phyloP scores from a whole-genome alignment of 345 rosid genomes.

The Sisymbrium altissimum region DNA sequence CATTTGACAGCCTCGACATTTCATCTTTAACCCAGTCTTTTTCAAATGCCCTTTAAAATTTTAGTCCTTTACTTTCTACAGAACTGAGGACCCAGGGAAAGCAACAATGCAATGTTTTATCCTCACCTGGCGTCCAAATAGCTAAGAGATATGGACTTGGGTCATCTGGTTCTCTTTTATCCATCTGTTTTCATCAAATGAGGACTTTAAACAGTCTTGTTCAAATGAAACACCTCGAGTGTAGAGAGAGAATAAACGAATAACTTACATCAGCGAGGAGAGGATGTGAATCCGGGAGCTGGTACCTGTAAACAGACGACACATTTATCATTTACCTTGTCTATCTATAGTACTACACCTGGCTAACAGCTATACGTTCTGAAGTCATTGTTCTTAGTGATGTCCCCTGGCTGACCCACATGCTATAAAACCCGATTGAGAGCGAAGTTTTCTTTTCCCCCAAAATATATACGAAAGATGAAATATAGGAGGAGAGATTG shows the following conservation, averaged over 20 bases:
- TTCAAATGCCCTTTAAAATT: not conserved
- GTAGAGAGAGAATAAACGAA: not conserved
- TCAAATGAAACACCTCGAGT: not conserved
- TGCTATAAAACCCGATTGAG: not conserved
- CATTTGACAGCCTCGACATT: not conserved
- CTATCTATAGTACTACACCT: not conserved
- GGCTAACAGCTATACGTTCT: not conserved
- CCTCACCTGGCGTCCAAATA: conserved; percentile 92
- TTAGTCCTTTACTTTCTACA: conserved; percentile 5
- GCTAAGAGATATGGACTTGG: conserved; percentile 94
- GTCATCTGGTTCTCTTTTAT: conserved; percentile 76
- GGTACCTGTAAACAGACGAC: conserved; percentile 58
- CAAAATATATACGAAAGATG: not conserved
- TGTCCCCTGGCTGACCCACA: conserved; percentile 3
- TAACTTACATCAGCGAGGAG: conserved; percentile 67
- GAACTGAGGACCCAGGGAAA: not conserved
- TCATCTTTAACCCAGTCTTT: not conserved
- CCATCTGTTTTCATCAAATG: conserved; percentile 52
- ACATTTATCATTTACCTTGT: conserved; percentile 17
- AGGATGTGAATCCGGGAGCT: conserved; percentile 89
- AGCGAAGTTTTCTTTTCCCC: not conserved
- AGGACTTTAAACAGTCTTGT: not conserved
- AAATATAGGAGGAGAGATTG: conserved; percentile 14
- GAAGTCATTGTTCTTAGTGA: not conserved
- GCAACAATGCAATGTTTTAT: not conserved